Base-by-base conservation (phyloP, 2,329 filamentous ascomycete species). In the Stachybotrys echinatus region DNA sequence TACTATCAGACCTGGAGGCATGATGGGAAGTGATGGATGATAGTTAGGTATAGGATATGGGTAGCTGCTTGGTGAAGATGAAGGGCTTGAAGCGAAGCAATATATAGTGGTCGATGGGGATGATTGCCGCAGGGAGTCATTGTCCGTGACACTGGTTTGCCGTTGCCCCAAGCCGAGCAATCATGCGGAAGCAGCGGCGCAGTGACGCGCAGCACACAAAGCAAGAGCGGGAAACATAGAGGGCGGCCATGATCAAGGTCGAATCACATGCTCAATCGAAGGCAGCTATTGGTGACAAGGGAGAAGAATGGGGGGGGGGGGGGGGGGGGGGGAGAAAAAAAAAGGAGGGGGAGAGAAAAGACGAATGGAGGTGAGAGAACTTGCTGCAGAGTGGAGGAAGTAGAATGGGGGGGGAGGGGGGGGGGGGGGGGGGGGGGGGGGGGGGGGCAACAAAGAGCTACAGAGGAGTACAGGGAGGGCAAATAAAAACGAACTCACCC, bases 401-500 rank as follows among this genome's bases (percentile, higher is more conserved):
- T n/a, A n/a, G n/a, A n/a, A n/a, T n/a, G n/a, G n/a, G n/a, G n/a
- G n/a, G n/a, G n/a, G n/a, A n/a, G n/a, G n/a, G n/a, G n/a, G n/a
- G n/a, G n/a, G n/a, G n/a, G n/a, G n/a, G n/a, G n/a, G n/a, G n/a
- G n/a, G n/a, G n/a, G n/a, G n/a, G n/a, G n/a, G n/a, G n/a, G n/a
- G n/a, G n/a, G n/a, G n/a, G n/a, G 39, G 22, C 8, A 21, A 42
- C 19, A 21, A 43, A 43, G 40, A 43, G 40, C 18, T 20, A 12
- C 19, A 5, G 37, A 39, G 37, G 12, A 14, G 37, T 19, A 42
- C 52, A 51, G 23, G 47, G 50, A 48, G 12, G 47, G 48, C 46
- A 45, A 45, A n/a, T n/a, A 23, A 51, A 44, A 45, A 23, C 39
- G 18, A 23, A 71, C 80, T 69, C 63, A 84, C 82, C 77, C 68